A percentile compares a stretch with the other conserved stretches of the same genome.
Evolutionary conservation across 73 alveolate genomes (phyloP).

Genomic region (Paramecium biaurelia): DNA sequence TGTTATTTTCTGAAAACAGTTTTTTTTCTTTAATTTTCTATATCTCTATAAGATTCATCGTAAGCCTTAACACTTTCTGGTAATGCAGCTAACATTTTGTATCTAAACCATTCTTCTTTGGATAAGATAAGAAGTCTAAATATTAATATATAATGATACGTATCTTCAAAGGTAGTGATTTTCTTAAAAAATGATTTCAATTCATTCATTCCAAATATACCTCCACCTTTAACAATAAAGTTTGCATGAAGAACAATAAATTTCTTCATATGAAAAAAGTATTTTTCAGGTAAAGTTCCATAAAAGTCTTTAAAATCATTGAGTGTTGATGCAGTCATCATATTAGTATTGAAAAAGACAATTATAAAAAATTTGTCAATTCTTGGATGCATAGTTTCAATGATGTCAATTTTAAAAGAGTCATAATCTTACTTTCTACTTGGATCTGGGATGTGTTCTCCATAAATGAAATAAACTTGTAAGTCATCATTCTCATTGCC

Average conservation of each 20-base stretch:
- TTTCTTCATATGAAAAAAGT: not conserved
- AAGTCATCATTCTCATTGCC: conserved; percentile 27
- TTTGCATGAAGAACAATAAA: conserved; percentile 29
- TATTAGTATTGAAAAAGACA: conserved; percentile 37
- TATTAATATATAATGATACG: not conserved
- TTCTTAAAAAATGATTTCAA: not conserved
- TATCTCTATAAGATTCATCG: conserved; percentile 24
- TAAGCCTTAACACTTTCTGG: not conserved
- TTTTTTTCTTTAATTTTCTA: not conserved
- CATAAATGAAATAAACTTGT: not conserved
- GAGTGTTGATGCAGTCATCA: conserved; percentile 32
- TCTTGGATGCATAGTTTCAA: not conserved
- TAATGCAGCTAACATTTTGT: not conserved
- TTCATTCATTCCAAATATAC: not conserved
- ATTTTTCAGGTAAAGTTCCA: not conserved
- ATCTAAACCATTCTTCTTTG: conserved; percentile 5
- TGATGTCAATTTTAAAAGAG: not conserved
- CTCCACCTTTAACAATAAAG: conserved; percentile 23
- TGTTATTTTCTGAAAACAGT: not conserved
- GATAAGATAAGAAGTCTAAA: not conserved
- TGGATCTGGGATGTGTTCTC: not conserved
- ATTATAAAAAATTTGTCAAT: not conserved
- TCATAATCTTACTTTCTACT: conserved; percentile 14
- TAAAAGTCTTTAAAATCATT: conserved; percentile 45
- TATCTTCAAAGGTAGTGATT: conserved; percentile 18